These are phyloP conservation scores for Peltaster fructicola DNA, from an alignment of 2,329 filamentous ascomycete genomes.

Conservation along the genomic window DNA sequence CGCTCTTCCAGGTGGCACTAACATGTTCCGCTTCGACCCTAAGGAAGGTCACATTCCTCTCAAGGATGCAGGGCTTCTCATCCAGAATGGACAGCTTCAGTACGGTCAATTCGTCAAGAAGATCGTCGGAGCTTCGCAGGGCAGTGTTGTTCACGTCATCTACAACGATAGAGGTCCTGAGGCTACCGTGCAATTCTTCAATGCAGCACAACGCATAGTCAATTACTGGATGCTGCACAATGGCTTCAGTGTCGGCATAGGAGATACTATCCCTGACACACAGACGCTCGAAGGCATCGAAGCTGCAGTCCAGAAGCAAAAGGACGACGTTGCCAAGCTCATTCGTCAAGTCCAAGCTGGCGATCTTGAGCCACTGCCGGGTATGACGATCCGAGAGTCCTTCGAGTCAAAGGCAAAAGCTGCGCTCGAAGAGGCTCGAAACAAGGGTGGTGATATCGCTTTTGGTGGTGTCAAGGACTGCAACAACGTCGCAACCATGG, in stretches of 20 bases:
- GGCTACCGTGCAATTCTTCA: constrained; percentile 85
- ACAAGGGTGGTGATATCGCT: constrained; percentile 83
- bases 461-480: constrained; percentile 84
- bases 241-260: constrained; percentile 94
- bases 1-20: constrained; percentile 75
- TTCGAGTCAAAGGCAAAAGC: constrained; percentile 96
- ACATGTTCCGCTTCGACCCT: constrained; percentile 41
- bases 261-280: constrained; percentile 87
- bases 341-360: constrained; percentile 69
- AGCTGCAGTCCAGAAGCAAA: constrained; percentile 61
- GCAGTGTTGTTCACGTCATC: constrained; percentile 86
- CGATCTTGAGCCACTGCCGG: constrained; percentile 75
- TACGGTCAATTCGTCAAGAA: constrained; percentile 89
- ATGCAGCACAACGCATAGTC: constrained; percentile 82
- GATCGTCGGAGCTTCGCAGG: constrained; percentile 72
- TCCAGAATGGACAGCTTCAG: constrained; percentile 75
- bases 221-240: constrained; percentile 96
- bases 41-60: constrained; percentile 15
- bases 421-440: constrained; percentile 85
- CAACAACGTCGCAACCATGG: constrained; percentile 96
- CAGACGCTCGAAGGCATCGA: constrained; percentile 73
- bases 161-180: constrained; percentile 86
- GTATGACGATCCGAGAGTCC: constrained; percentile 96
- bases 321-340: constrained; percentile 59
- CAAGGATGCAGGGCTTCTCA: constrained; percentile 50